Percentiles rank a stretch among this genome's conserved stretches.
Conservation (phyloP, 179 eudicot genomes). For the Patellifolia procumbens region DNA sequence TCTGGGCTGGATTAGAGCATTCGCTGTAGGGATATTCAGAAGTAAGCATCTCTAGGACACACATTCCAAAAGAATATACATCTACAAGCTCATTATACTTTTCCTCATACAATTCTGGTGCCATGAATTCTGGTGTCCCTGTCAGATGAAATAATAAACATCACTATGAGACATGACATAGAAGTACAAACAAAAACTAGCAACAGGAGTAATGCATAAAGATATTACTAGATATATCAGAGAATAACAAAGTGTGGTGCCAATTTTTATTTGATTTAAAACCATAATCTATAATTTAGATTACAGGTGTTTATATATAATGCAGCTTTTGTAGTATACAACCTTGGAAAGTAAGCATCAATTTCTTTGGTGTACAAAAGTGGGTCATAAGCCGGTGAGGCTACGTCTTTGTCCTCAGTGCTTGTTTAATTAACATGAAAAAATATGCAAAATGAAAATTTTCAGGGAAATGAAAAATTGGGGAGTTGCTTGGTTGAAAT, state of each 20-base stretch:
- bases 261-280: background rate
- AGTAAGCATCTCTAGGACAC: constrained; percentile 71
- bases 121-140: constrained; percentile 88
- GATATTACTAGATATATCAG: background rate
- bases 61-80: constrained; percentile 77
- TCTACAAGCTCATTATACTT: constrained; percentile 70
- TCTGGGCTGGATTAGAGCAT: constrained; percentile 71
- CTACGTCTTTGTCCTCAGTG: too few relatives aligned
- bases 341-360: too few relatives aligned
- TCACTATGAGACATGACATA: background rate
- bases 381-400: too few relatives aligned
- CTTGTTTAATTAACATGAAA: too few relatives aligned
- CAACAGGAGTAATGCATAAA: background rate
- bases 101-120: constrained; percentile 74
- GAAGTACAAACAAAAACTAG: background rate
- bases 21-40: constrained; percentile 69
- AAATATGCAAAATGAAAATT: too few relatives aligned
- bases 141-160: constrained; percentile 9
- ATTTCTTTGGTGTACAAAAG: too few relatives aligned
- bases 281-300: too few relatives aligned
- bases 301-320: background rate
- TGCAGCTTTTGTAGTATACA: background rate
- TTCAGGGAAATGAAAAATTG: too few relatives aligned
- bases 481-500: too few relatives aligned
- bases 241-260: background rate